Evolutionary conservation across 345 rosid genomes (phyloP), one percentile per base, ranked within the genome.

Genomic region (Brassica cretica): DNA sequence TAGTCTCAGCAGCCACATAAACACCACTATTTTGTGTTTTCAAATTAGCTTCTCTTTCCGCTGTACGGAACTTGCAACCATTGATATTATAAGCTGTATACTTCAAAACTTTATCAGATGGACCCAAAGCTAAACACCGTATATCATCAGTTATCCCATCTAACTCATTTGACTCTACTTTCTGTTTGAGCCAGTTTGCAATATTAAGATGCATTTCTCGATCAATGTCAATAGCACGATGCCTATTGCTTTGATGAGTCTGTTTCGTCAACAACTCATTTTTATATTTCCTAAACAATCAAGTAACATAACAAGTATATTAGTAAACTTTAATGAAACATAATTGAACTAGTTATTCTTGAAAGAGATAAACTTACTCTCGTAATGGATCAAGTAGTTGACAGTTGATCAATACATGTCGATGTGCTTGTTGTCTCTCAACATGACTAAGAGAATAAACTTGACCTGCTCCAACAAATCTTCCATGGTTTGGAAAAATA

Each of bases 201-300:
- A 72, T 61, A 72, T 72, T 44, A 27, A 72, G 76, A 46, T 72
- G 68, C 18, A 61, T 61, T 46, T 72, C 61, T 72, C 8, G 7
- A 6, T 44, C 68, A 62, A 71, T 60, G 44, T 72, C 46, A 1
- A 62, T 10, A 16, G 30, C 18, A 16, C 30, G 19, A 27, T 16
- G 46, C 8, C 8, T 44, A 18, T 19, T 19, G 21, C 21, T 19
- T 2, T 62, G 30, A 6, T 29, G 12, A 15, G 30, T 44, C 10
- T 30, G 11, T 11, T 27, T 44, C 2, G 16, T 62, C 16, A 8
- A 11, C 8, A 62, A 0, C 19, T 62, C 44, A 59, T 0, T 72
- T 72, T 46, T 72, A 2, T 44, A 72, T 2, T 41, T 62, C 44
- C 30, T 62, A 46, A 0, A 62, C 1, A 37, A 0, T 12, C 0